Conservation (phyloP, 2,329 filamentous ascomycete species). For the Polychaeton citri region DNA sequence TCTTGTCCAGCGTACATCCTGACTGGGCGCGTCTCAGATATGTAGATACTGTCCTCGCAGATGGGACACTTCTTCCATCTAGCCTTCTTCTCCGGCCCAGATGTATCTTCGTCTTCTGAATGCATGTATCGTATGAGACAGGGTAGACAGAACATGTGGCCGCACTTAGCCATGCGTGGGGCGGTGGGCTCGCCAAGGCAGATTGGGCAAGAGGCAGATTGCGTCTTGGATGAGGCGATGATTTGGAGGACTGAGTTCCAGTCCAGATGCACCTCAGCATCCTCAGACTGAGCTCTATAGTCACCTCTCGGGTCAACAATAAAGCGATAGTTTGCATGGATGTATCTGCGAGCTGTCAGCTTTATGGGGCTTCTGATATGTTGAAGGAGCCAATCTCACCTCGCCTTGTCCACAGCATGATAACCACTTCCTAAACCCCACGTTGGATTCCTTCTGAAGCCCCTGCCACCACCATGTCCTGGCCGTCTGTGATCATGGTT, state of each 20-base stretch:
- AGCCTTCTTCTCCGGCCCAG: conserved; percentile 52
- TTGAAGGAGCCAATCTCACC: conserved; percentile 41
- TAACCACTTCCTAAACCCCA: conserved; percentile 84
- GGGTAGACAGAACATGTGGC: conserved; percentile 90
- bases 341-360: conserved; percentile 58
- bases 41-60: conserved; percentile 84
- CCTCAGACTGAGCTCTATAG: conserved; percentile 67
- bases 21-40: conserved; percentile 79
- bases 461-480: conserved; percentile 28
- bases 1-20: conserved; percentile 88
- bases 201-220: conserved; percentile 81
- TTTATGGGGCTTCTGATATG: no score
- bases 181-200: conserved; percentile 87
- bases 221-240: conserved; percentile 77
- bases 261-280: conserved; percentile 80
- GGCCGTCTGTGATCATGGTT: conserved; percentile 39
- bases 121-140: conserved; percentile 96
- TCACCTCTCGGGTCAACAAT: conserved; percentile 72
- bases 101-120: conserved; percentile 55
- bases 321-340: conserved; percentile 96
- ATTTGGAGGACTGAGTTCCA: conserved; percentile 88
- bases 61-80: conserved; percentile 94
- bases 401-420: conserved; percentile 80
- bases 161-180: conserved; percentile 91
- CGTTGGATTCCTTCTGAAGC: conserved; percentile 53